Conservation (phyloP, 1,139 yeast species). For the Candida mesenterica region DNA sequence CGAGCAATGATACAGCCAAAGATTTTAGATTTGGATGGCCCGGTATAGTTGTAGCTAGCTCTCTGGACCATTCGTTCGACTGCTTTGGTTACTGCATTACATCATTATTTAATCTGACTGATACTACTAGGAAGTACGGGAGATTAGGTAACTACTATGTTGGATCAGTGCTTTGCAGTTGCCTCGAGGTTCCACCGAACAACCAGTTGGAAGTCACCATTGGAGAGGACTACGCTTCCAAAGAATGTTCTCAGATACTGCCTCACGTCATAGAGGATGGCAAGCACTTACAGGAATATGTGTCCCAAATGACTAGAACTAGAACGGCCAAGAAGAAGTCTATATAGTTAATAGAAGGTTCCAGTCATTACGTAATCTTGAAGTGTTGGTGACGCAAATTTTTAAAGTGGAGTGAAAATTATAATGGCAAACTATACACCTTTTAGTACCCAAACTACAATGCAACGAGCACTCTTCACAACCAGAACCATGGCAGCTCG, state of each 20-base stretch:
- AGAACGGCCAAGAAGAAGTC: slow-evolving; percentile 3
- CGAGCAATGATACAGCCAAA: neutral
- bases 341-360: slow-evolving; percentile 1
- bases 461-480: slow-evolving; percentile 34
- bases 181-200: slow-evolving; percentile 6
- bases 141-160: slow-evolving; percentile 13
- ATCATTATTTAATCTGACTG: slow-evolving; percentile 11
- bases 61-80: slow-evolving; percentile 7
- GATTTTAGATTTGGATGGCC: slow-evolving; percentile 14
- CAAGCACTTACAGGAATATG: slow-evolving; percentile 13
- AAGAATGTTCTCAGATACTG: neutral
- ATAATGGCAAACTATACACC: slow-evolving; percentile 5
- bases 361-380: slow-evolving; percentile 1
- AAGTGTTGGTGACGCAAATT: slow-evolving; percentile 1
- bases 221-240: slow-evolving; percentile 9
- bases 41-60: slow-evolving; percentile 6
- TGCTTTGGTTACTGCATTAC: slow-evolving; percentile 16
- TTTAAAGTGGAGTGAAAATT: no score
- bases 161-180: slow-evolving; percentile 8
- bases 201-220: slow-evolving; percentile 12
- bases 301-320: slow-evolving; percentile 11
- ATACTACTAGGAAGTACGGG: slow-evolving; percentile 12
- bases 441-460: slow-evolving; percentile 7
- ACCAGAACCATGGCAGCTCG: slow-evolving; percentile 24
- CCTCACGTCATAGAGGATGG: slow-evolving; percentile 9